A percentile compares a stretch with the other conserved stretches of the same genome.
Conservation (phyloP, 352 stramenopile species). For the Phytophthora megakarya region DNA sequence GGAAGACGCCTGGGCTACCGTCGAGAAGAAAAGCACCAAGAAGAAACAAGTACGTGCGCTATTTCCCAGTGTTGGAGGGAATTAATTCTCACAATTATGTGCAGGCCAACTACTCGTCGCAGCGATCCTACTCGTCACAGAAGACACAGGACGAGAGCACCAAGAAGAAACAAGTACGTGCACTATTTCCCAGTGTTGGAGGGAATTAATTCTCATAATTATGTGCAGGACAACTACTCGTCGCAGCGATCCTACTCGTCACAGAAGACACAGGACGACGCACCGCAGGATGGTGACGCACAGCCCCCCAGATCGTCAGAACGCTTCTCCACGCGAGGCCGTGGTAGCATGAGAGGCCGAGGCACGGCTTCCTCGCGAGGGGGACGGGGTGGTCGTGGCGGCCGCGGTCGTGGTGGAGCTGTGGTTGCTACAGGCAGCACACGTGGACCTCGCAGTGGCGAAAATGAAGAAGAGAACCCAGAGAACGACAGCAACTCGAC, state of each 20-base stretch:
- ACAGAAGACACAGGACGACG: slow-evolving; percentile 47
- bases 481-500: slow-evolving; percentile 53
- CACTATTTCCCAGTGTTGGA: neutral
- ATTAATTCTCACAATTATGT: neutral
- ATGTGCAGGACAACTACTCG: slow-evolving; percentile 17
- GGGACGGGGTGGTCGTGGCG: slow-evolving; percentile 53
- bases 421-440: slow-evolving; percentile 29
- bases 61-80: neutral
- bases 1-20: slow-evolving; percentile 78
- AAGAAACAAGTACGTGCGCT: slow-evolving; percentile 47
- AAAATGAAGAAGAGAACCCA: slow-evolving; percentile 52
- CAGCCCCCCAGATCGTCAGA: slow-evolving; percentile 36
- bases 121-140: slow-evolving; percentile 45
- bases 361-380: slow-evolving; percentile 50
- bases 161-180: slow-evolving; percentile 65
- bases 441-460: slow-evolving; percentile 34
- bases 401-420: slow-evolving; percentile 44
- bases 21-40: slow-evolving; percentile 85
- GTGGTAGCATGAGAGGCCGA: slow-evolving; percentile 55
- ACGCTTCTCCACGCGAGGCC: slow-evolving; percentile 42
- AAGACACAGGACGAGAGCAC: slow-evolving; percentile 55
- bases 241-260: slow-evolving; percentile 43
- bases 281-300: slow-evolving; percentile 33
- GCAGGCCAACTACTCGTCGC: slow-evolving; percentile 26
- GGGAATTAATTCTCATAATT: neutral